Evolutionary conservation across 257 asterid species (phyloP), one percentile per base, ranked within the genome.

Genomic region (Nicotiana attenuata): DNA sequence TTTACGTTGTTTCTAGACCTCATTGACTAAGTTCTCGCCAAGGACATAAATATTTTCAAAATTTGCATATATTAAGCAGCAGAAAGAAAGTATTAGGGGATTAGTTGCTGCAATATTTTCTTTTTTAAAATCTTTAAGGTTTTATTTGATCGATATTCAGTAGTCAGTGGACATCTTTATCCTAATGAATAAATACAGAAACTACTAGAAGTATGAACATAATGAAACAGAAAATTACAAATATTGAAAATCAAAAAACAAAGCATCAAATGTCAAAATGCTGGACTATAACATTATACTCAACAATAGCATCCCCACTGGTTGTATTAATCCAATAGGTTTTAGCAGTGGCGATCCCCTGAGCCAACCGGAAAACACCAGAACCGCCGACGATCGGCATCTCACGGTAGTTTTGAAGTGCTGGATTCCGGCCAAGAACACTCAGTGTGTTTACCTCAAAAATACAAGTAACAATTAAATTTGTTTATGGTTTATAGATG

Each of bases 381-480:
- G 92, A 80, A 41, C 93, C 95, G 4, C 93, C 93, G 1, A 87
- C 80, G 0, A 91, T 85, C 6, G 91, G 83, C 85, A 91, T 35
- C 84, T 91, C 95, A 0, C 89, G 86, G 20, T 78, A 76, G 82
- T 78, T 75, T 1, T 57, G 52, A 17, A 26, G 19, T 9, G 83
- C 76, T 0, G 91, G 88, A 5, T 85, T 86, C 10, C 86, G 79
- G 1, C 89, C 90, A 0, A 86, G 68, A 47, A 90, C 31, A 24
- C 79, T 86, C 0, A 90, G 29, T 2, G 29, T n/a, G n/a, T n/a
- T n/a, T n/a, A n/a, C n/a, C n/a, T n/a, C n/a, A n/a, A n/a, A n/a
- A n/a, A n/a, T n/a, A n/a, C n/a, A n/a, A n/a, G n/a, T n/a, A n/a
- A n/a, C n/a, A n/a, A n/a, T n/a, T n/a, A n/a, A n/a, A n/a, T n/a